A percentile compares a stretch with the other conserved stretches of the same genome.
These are phyloP conservation scores for Calendula officinalis DNA, from an alignment of 129 eudicot species.

Conservation along the genomic window DNA sequence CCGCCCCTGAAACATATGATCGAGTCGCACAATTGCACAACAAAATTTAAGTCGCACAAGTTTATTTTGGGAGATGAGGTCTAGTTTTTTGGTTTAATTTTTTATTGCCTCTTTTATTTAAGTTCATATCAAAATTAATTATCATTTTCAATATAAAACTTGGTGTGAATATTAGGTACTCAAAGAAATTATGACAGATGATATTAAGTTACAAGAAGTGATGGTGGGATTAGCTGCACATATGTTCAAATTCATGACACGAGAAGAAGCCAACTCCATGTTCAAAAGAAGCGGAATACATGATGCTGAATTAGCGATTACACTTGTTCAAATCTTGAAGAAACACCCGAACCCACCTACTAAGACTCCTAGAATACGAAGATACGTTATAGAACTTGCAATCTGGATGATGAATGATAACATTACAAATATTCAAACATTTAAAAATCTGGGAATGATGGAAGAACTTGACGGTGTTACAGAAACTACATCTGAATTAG, in stretches of 20 bases:
- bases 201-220: constrained; percentile 73
- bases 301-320: constrained; percentile 50
- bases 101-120: too few species aligned
- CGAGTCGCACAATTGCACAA: too few species aligned
- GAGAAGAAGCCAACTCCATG: constrained; percentile 49
- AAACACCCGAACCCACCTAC: constrained; percentile 53
- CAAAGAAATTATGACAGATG: constrained; percentile 52
- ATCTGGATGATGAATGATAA: constrained; percentile 88
- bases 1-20: too few species aligned
- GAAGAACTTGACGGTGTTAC: constrained; percentile 59
- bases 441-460: constrained; percentile 58
- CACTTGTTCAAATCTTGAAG: constrained; percentile 46
- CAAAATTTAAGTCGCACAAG: too few species aligned
- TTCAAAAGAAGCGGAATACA: constrained; percentile 41
- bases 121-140: too few species aligned
- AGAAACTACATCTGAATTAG: constrained; percentile 83
- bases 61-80: too few species aligned
- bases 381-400: constrained; percentile 67
- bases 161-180: constrained; percentile 45
- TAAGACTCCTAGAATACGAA: constrained; percentile 67
- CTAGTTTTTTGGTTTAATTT: too few species aligned
- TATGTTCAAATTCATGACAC: constrained; percentile 62
- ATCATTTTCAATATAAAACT: too few species aligned
- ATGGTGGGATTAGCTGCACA: constrained; percentile 84
- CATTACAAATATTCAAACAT: constrained; percentile 35